Conservation (phyloP, 768 basidiomycete genomes). For the Lentinula boryana region DNA sequence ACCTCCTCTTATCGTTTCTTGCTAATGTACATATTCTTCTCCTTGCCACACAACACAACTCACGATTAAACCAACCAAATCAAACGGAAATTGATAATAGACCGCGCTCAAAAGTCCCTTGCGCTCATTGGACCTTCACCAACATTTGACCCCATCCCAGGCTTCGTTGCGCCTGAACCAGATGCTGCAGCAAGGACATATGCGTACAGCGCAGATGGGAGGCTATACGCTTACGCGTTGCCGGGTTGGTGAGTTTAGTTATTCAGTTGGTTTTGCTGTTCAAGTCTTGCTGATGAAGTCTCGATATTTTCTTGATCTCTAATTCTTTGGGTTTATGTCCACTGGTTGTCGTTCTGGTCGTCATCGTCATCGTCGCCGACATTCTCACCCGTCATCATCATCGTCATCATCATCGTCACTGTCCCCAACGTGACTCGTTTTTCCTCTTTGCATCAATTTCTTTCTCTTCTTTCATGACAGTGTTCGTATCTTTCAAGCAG, state of each 20-base stretch:
- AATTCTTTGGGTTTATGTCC: too few relatives aligned
- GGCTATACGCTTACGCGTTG: slow-evolving; percentile 80
- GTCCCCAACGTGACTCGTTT: too few relatives aligned
- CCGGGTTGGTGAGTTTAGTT: slow-evolving; percentile 30
- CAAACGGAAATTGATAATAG: slow-evolving; percentile 28
- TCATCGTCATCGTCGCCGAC: too few relatives aligned
- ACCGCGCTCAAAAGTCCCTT: slow-evolving; percentile 91
- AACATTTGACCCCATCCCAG: slow-evolving; percentile 58
- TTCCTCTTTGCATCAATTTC: neutral
- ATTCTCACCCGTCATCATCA: too few relatives aligned
- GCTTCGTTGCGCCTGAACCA: slow-evolving; percentile 66
- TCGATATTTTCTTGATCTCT: too few relatives aligned
- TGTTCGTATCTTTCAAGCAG: slow-evolving; percentile 72
- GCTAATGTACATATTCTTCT: slow-evolving; percentile 12
- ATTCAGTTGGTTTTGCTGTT: slow-evolving; percentile 40
- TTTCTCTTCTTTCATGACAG: slow-evolving; percentile 25
- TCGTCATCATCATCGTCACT: too few relatives aligned
- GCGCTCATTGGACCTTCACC: slow-evolving; percentile 83
- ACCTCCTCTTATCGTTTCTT: neutral
- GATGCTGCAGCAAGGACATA: slow-evolving; percentile 71
- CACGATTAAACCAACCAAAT: too few relatives aligned
- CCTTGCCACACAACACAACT: too few relatives aligned
- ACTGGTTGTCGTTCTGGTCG: too few relatives aligned
- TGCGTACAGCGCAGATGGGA: slow-evolving; percentile 82
- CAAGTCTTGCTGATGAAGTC: slow-evolving; percentile 5